A percentile compares a stretch with the other conserved stretches of the same genome.
Conservation (phyloP, 2,329 filamentous ascomycete genomes). For the Sporothrix globosa region DNA sequence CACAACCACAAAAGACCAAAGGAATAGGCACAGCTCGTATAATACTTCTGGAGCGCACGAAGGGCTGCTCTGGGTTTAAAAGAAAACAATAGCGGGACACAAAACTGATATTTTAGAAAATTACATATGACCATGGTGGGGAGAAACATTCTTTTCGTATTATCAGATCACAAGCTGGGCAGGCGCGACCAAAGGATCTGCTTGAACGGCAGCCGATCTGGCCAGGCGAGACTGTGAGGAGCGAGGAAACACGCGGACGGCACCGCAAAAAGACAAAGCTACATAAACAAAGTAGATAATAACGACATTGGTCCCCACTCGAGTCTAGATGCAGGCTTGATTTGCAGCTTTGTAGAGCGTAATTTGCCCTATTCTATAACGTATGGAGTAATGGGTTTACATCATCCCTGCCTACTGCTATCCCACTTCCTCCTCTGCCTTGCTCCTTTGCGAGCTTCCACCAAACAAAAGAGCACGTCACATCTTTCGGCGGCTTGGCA, state of each 20-base stretch:
- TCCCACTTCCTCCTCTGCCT: background rate
- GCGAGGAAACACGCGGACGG: background rate
- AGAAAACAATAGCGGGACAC: background rate
- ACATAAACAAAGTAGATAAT: background rate
- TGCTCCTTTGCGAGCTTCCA: slow-evolving; percentile 16
- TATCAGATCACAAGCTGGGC: slow-evolving; percentile 7
- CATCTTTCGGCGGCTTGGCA: slow-evolving; percentile 29
- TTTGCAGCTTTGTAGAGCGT: slow-evolving; percentile 23
- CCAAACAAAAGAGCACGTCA: slow-evolving; percentile 27
- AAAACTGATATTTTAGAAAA: too few species aligned
- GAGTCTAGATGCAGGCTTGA: slow-evolving; percentile 18
- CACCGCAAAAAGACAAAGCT: background rate
- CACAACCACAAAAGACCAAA: background rate
- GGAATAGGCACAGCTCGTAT: background rate
- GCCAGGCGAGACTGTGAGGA: background rate
- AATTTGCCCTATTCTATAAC: background rate
- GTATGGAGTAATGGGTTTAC: background rate
- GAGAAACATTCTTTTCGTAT: background rate
- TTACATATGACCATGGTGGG: background rate
- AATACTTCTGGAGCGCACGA: background rate
- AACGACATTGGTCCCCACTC: background rate
- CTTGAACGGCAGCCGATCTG: background rate
- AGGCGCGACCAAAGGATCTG: background rate
- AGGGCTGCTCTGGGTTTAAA: background rate
- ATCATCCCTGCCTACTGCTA: background rate